phyloP scores from a whole-genome alignment of 106 monocot genomes.

The Posidonia australis region DNA sequence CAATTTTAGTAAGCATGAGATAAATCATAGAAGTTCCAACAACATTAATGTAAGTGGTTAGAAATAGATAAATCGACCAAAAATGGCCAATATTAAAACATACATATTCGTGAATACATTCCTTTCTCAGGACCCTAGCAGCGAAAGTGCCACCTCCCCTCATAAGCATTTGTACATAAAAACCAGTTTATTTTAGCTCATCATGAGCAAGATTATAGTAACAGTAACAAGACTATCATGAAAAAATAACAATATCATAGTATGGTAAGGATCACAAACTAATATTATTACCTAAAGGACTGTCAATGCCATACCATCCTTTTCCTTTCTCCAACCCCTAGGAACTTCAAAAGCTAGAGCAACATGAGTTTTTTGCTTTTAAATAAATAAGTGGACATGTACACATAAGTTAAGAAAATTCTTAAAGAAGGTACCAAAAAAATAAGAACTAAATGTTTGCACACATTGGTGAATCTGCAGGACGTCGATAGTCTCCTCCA shows the following conservation, averaged over 20 bases:
- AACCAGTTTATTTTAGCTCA: background rate
- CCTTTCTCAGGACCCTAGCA: conserved; percentile 63
- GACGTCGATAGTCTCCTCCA: no score
- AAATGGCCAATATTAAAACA: no score
- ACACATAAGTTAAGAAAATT: background rate
- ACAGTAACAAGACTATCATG: background rate
- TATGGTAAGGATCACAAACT: no score
- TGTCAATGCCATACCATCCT: conserved; percentile 49
- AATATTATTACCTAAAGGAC: conserved; percentile 55
- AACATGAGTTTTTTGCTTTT: no score
- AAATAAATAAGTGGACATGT: conserved; percentile 4
- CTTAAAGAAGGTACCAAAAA: background rate
- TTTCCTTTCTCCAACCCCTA: no score
- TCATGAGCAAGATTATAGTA: no score
- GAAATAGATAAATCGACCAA: no score
- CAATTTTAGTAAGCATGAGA: background rate
- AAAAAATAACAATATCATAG: background rate
- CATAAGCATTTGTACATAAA: conserved; percentile 39
- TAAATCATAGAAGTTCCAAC: no score
- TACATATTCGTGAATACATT: conserved; percentile 51
- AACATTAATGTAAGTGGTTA: no score
- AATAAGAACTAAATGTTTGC: background rate
- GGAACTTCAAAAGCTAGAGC: no score
- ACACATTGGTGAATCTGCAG: no score
- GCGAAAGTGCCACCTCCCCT: conserved; percentile 65